A percentile compares a stretch with the other conserved stretches of the same genome.
These are phyloP conservation scores for Hypoxylon fuscum DNA, from an alignment of 495 filamentous ascomycete genomes.

Conservation along the genomic window DNA sequence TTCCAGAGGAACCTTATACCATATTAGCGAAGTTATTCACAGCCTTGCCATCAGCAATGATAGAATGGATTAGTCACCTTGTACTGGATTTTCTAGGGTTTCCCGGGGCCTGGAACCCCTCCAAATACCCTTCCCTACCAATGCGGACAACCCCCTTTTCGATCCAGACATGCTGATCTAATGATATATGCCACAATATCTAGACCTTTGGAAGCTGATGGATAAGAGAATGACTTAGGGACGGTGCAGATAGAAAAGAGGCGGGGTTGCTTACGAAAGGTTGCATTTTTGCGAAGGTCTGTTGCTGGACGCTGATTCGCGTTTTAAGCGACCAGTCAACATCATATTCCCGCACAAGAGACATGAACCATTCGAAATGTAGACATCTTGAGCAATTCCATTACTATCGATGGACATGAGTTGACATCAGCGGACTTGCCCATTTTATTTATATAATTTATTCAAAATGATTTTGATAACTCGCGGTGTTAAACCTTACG, in stretches of 20 bases:
- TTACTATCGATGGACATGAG: too few species aligned
- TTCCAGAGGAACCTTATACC: neutral
- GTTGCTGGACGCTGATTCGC: too few species aligned
- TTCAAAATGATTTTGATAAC: too few species aligned
- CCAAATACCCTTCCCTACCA: neutral
- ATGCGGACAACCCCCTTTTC: neutral
- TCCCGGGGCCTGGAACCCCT: neutral
- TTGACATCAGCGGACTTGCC: too few species aligned
- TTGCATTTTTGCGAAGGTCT: too few species aligned
- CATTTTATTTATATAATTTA: too few species aligned
- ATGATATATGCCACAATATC: neutral
- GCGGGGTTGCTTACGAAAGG: neutral
- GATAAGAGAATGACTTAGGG: neutral
- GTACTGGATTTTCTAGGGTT: neutral
- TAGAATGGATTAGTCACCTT: neutral
- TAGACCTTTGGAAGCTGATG: neutral
- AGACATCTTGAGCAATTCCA: too few species aligned
- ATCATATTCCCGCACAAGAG: too few species aligned
- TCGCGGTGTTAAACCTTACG: too few species aligned
- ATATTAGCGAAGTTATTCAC: neutral
- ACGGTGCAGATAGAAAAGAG: neutral
- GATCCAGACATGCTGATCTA: neutral
- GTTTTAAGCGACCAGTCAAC: too few species aligned
- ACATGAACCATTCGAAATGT: too few species aligned
- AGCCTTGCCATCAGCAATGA: neutral